phyloP scores from a whole-genome alignment of 2,329 filamentous ascomycete genomes.

The Alternaria viburni region DNA sequence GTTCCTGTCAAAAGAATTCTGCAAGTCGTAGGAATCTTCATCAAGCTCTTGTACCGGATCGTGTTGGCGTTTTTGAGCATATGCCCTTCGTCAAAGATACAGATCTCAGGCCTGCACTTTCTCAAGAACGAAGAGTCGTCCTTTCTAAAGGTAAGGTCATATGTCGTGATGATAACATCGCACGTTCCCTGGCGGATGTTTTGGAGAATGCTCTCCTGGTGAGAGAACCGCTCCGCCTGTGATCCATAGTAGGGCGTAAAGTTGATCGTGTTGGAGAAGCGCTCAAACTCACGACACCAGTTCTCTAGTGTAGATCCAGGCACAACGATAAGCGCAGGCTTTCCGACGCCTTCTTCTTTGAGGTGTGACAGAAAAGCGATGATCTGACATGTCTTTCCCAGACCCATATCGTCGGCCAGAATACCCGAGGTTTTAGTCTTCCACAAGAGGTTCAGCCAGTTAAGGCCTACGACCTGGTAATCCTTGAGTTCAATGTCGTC shows the following conservation, averaged over 20 bases:
- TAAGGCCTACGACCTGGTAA: constrained; percentile 92
- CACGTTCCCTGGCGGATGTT: constrained; percentile 63
- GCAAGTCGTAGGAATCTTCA: constrained; percentile 79
- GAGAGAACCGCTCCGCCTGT: constrained; percentile 69
- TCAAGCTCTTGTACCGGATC: constrained; percentile 78
- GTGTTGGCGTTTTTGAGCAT: constrained; percentile 88
- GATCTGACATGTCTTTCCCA: constrained; percentile 95
- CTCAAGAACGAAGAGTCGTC: constrained; percentile 69
- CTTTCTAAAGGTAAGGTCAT: constrained; percentile 67
- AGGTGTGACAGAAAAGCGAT: constrained; percentile 90
- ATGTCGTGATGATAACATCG: constrained; percentile 75
- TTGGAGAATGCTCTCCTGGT: constrained; percentile 70
- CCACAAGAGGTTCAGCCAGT: constrained; percentile 90
- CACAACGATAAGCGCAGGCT: constrained; percentile 84
- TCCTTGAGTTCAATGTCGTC: constrained; percentile 81
- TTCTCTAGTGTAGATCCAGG: constrained; percentile 94
- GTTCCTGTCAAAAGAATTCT: constrained; percentile 88
- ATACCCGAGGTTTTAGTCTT: constrained; percentile 83
- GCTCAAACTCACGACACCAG: constrained; percentile 88
- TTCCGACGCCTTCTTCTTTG: constrained; percentile 69
- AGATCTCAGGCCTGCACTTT: constrained; percentile 62
- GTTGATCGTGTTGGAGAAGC: constrained; percentile 78
- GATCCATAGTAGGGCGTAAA: constrained; percentile 77
- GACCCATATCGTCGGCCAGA: constrained; percentile 94
- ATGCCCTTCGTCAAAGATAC: constrained; percentile 94